Conservation (phyloP, 352 stramenopile species). For the Globisporangium cederbergense region DNA sequence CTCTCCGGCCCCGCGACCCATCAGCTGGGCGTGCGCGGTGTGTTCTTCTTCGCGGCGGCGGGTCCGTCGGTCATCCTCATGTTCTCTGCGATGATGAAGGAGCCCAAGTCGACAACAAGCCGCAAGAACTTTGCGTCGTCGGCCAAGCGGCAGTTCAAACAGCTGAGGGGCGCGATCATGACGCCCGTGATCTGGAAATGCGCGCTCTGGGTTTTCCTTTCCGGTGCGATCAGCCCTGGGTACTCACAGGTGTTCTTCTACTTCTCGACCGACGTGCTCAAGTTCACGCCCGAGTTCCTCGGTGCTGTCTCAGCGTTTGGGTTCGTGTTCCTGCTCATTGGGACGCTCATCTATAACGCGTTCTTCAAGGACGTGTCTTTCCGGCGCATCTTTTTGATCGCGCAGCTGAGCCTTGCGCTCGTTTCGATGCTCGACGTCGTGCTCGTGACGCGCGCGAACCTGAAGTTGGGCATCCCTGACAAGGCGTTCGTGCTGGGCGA, state of each 20-base stretch:
- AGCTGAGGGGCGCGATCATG: constrained; percentile 77
- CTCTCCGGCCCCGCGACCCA: constrained; percentile 90
- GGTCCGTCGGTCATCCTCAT: constrained; percentile 89
- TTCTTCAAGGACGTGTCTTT: constrained; percentile 91
- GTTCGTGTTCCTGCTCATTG: constrained; percentile 76
- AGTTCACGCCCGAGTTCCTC: constrained; percentile 95
- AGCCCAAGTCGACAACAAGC: constrained; percentile 53
- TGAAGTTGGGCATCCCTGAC: constrained; percentile 91
- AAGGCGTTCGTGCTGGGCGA: constrained; percentile 95
- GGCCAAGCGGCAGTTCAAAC: constrained; percentile 44
- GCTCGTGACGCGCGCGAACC: constrained; percentile 92
- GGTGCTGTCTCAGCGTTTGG: constrained; percentile 80
- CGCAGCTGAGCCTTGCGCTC: constrained; percentile 67
- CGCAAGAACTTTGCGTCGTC: constrained; percentile 47
- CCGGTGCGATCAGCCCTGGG: constrained; percentile 90
- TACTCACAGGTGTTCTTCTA: constrained; percentile 95
- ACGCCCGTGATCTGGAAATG: constrained; percentile 94
- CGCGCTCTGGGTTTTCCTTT: constrained; percentile 95
- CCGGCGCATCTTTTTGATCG: constrained; percentile 91
- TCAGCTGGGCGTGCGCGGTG: constrained; percentile 85
- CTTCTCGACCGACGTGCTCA: constrained; percentile 94
- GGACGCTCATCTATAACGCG: constrained; percentile 81
- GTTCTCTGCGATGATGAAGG: constrained; percentile 88
- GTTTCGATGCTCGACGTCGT: constrained; percentile 79
- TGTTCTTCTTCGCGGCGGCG: constrained; percentile 91